phyloP scores from a whole-genome alignment of 2,329 filamentous ascomycete genomes.

The Dactylonectria macrodidyma region DNA sequence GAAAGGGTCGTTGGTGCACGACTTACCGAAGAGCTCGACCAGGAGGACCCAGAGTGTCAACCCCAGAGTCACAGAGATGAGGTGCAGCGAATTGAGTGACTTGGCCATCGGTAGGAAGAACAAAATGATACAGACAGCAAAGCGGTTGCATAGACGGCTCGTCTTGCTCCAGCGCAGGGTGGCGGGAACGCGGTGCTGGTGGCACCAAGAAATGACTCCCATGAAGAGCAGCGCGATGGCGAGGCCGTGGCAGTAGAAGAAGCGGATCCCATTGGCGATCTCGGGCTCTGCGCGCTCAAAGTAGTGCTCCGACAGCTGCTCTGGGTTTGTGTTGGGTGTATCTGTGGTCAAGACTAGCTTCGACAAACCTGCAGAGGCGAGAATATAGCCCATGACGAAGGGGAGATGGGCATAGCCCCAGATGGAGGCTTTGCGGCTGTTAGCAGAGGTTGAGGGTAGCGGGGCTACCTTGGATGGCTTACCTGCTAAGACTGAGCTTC shows the following conservation, averaged over 20 bases:
- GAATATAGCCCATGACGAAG: conserved; percentile 75
- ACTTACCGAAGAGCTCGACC: conserved; percentile 66
- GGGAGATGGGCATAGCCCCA: conserved; percentile 73
- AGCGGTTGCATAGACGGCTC: conserved; percentile 66
- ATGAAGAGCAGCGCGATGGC: conserved; percentile 69
- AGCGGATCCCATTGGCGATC: conserved; percentile 68
- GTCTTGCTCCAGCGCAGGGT: conserved; percentile 65
- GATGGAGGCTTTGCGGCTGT: conserved; percentile 56
- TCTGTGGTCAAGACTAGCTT: conserved; percentile 73
- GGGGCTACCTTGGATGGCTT: conserved; percentile 28
- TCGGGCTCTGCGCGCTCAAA: conserved; percentile 62
- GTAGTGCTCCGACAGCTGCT: conserved; percentile 67
- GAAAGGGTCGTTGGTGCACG: conserved; percentile 61
- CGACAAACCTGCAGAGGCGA: conserved; percentile 71
- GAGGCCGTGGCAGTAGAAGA: conserved; percentile 76
- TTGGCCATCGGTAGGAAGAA: conserved; percentile 69
- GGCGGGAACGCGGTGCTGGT: conserved; percentile 68
- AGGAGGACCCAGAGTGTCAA: conserved; percentile 62
- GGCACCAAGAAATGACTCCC: conserved; percentile 67
- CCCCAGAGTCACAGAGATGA: conserved; percentile 62
- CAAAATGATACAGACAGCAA: conserved; percentile 65
- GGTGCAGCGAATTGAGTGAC: conserved; percentile 59
- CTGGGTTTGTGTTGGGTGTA: conserved; percentile 60
- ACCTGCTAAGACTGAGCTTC: conserved; percentile 63
- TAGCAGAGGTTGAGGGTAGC: conserved; percentile 5